phyloP scores from a whole-genome alignment of 164 flowering plant genomes.

The Vitis amurensis region DNA sequence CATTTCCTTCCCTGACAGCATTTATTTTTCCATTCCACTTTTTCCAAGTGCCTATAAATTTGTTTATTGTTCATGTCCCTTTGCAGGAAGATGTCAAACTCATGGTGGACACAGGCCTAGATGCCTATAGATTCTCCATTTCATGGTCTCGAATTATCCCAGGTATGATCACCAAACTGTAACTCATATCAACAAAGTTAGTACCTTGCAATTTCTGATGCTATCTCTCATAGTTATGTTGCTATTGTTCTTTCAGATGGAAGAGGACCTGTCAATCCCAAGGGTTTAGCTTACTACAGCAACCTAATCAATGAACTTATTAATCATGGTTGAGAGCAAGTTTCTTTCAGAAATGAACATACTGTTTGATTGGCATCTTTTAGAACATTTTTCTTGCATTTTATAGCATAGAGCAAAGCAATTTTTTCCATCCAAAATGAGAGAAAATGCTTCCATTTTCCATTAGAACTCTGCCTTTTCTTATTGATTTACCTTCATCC shows the following conservation, averaged over 20 bases:
- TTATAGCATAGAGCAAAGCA: too few species aligned
- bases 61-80: too few species aligned
- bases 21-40: too few species aligned
- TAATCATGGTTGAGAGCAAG: conserved; percentile 31
- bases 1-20: too few species aligned
- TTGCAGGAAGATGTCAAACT: conserved; percentile 61
- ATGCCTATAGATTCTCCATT: conserved; percentile 61
- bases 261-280: conserved; percentile 66
- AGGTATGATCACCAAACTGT: conserved; percentile 24
- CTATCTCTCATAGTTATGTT: background rate
- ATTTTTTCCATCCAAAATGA: too few species aligned
- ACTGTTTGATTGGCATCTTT: too few species aligned
- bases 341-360: background rate
- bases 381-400: too few species aligned
- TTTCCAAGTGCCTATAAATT: too few species aligned
- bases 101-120: conserved; percentile 52
- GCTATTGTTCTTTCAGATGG: conserved; percentile 45
- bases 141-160: conserved; percentile 70
- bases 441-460: too few species aligned
- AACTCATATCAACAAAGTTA: background rate
- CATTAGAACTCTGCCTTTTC: background rate
- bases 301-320: conserved; percentile 63
- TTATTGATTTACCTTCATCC: background rate
- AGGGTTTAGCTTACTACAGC: conserved; percentile 72
- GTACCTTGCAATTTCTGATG: background rate